phyloP scores from a whole-genome alignment of 805 yeast genomes.

The Teunomyces kruisii region DNA sequence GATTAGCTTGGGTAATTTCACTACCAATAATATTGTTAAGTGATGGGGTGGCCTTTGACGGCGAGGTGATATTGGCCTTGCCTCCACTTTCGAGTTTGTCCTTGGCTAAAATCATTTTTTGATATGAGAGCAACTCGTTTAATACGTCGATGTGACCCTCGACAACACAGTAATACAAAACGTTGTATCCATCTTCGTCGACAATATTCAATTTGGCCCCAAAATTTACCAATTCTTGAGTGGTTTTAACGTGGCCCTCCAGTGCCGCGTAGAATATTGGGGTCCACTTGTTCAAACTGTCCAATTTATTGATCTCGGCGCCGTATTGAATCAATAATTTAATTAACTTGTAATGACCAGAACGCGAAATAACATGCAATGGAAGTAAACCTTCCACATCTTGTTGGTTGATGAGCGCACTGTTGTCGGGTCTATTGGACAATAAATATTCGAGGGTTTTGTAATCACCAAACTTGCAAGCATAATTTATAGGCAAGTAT shows the following conservation, averaged over 20 bases:
- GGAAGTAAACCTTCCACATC: constrained; percentile 91
- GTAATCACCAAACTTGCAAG: constrained; percentile 81
- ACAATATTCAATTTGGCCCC: constrained; percentile 69
- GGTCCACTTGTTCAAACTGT: constrained; percentile 89
- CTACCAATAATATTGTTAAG: not conserved
- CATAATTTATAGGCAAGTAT: constrained; percentile 77
- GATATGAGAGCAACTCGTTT: constrained; percentile 57
- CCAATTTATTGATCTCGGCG: constrained; percentile 71
- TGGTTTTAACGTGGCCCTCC: constrained; percentile 75
- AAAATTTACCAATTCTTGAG: constrained; percentile 64
- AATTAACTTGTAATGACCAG: constrained; percentile 72
- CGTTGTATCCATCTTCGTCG: constrained; percentile 80
- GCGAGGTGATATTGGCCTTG: not conserved
- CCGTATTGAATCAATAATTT: constrained; percentile 69
- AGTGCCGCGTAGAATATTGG: constrained; percentile 88
- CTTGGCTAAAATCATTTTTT: constrained; percentile 13
- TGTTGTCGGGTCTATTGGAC: constrained; percentile 25
- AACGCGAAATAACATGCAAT: constrained; percentile 82
- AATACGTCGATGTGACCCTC: constrained; percentile 89
- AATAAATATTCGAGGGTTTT: constrained; percentile 67
- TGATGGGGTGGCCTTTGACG: not conserved
- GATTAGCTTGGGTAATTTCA: not conserved
- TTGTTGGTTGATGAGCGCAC: constrained; percentile 44
- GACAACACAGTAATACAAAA: constrained; percentile 87
- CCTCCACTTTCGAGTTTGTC: not conserved